Percentiles rank a stretch among this genome's conserved stretches.
Conservation (phyloP, 2,329 filamentous ascomycete species). For the Trichoderma sp. region DNA sequence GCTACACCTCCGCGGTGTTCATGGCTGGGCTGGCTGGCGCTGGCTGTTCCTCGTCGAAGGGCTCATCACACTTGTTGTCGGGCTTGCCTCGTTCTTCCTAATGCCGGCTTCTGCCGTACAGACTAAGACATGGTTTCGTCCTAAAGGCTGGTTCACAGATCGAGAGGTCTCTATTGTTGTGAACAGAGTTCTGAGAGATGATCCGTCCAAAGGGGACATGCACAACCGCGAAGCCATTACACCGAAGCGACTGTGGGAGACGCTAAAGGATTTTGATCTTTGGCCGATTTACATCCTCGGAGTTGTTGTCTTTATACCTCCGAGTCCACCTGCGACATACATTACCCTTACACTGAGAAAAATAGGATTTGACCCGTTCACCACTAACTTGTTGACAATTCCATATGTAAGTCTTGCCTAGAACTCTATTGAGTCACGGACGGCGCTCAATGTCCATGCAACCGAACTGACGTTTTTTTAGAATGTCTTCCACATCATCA, state of each 20-base stretch:
- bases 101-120: conserved; percentile 16
- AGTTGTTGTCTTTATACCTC: conserved; percentile 2
- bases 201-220: conserved; percentile 18
- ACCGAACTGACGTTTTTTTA: neutral
- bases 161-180: conserved; percentile 15
- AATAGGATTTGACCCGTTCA: conserved; percentile 20
- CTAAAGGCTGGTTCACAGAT: conserved; percentile 16
- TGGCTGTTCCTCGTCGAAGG: conserved; percentile 17
- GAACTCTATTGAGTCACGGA: no score
- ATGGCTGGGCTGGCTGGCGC: conserved; percentile 14
- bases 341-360: conserved; percentile 16
- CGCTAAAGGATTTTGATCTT: conserved; percentile 13
- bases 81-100: conserved; percentile 14
- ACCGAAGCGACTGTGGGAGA: conserved; percentile 3
- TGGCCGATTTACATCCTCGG: conserved; percentile 20
- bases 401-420: neutral
- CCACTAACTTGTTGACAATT: conserved; percentile 10
- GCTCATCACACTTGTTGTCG: conserved; percentile 3
- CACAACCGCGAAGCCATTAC: conserved; percentile 17
- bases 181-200: conserved; percentile 10
- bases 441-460: neutral
- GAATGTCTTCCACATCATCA: conserved; percentile 16
- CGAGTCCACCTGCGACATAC: conserved; percentile 6
- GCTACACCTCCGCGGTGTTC: conserved; percentile 4
- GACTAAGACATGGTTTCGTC: conserved; percentile 18